Evolutionary conservation across 768 basidiomycete species (phyloP).

Genomic region (Galerina sulciceps): DNA sequence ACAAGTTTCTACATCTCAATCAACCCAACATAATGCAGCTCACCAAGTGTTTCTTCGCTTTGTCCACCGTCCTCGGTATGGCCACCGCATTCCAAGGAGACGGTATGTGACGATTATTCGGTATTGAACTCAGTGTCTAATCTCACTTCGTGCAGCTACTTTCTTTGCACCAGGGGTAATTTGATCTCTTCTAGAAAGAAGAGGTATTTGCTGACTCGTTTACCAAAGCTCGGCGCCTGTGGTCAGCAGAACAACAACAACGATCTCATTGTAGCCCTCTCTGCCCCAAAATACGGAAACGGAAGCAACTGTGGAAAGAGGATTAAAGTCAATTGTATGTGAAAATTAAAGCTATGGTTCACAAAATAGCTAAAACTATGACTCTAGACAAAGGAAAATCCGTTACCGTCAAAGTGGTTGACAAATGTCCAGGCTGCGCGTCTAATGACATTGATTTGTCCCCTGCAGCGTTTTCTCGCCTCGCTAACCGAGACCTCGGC

Average conservation of each 20-base stretch:
- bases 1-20: too few species aligned
- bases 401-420: not conserved
- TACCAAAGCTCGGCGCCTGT: conserved; percentile 26
- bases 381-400: not conserved
- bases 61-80: not conserved
- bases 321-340: conserved; percentile 27
- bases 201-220: too few species aligned
- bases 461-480: not conserved
- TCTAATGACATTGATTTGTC: not conserved
- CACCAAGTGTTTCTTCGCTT: not conserved
- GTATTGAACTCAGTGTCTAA: not conserved
- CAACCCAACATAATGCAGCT: not conserved
- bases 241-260: conserved; percentile 20
- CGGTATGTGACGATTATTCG: conserved; percentile 10
- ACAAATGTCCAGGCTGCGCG: not conserved
- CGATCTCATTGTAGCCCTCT: conserved; percentile 29
- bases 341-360: not conserved
- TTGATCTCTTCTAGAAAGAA: not conserved
- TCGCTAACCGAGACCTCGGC: not conserved
- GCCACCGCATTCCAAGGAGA: conserved; percentile 17
- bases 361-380: not conserved
- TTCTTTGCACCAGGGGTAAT: conserved; percentile 26
- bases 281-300: conserved; percentile 18
- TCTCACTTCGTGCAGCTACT: conserved; percentile 18
- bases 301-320: conserved; percentile 25